Percentiles rank a stretch among this genome's conserved stretches.
Evolutionary conservation across 352 stramenopile species (phyloP).

Genomic region (Phytophthora pinifolia): DNA sequence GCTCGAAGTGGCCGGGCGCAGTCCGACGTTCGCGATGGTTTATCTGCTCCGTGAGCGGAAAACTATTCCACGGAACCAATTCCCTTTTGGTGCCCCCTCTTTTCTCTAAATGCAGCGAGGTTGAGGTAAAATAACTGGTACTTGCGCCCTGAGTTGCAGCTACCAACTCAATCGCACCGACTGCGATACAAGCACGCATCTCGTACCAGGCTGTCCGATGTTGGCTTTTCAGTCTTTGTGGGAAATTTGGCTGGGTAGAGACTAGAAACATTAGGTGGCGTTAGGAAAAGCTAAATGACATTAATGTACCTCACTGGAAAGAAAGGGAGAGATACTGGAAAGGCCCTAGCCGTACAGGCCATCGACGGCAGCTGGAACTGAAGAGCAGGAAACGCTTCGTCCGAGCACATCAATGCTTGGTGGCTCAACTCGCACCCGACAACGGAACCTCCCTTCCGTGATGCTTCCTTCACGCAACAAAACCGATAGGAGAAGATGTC

Average conservation of each 20-base stretch:
- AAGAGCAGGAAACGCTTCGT: conserved; percentile 4
- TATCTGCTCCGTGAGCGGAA: conserved; percentile 7
- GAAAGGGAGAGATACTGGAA: conserved; percentile 24
- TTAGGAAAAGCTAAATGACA: too few species aligned
- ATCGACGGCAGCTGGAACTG: conserved; percentile 5
- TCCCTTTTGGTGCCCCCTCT: background rate
- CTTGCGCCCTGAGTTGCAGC: conserved; percentile 17
- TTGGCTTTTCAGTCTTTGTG: conserved; percentile 4
- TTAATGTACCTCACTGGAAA: too few species aligned
- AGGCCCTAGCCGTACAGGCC: background rate
- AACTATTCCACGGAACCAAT: conserved; percentile 7
- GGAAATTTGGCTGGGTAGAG: conserved; percentile 2
- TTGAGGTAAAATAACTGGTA: conserved; percentile 23
- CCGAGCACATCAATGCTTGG: too few species aligned
- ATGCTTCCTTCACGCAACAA: too few species aligned
- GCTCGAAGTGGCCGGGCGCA: conserved; percentile 2
- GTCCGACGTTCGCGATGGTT: conserved; percentile 13
- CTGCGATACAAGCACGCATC: background rate
- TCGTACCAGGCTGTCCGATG: background rate
- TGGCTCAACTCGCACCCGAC: too few species aligned
- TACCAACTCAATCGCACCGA: conserved; percentile 11
- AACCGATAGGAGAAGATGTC: too few species aligned
- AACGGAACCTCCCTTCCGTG: too few species aligned
- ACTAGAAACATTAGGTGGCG: too few species aligned
- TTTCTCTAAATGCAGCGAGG: conserved; percentile 6